phyloP scores from a whole-genome alignment of 164 flowering plant species.

The Amborella trichopoda region DNA sequence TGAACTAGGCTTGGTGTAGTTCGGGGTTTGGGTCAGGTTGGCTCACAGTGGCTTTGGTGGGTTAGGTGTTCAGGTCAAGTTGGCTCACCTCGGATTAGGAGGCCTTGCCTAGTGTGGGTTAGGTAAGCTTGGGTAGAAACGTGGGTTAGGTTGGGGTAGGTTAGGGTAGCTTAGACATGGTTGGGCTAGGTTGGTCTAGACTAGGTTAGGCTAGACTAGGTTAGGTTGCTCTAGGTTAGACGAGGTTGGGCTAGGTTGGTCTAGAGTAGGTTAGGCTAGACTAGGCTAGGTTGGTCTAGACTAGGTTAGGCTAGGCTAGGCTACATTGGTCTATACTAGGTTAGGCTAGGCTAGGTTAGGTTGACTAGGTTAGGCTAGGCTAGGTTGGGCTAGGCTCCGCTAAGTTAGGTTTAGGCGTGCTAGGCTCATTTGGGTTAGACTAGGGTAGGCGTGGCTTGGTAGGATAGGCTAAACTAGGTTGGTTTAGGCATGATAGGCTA shows the following conservation, averaged over 20 bases:
- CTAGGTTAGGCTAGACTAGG: background rate
- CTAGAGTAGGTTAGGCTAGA: background rate
- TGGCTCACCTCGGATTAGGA: background rate
- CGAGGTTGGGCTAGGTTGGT: background rate
- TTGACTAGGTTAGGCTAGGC: background rate
- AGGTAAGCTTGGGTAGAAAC: background rate
- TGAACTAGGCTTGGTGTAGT: background rate
- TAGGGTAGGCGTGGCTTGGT: background rate
- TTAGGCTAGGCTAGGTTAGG: background rate
- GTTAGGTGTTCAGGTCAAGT: background rate
- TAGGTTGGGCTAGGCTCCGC: background rate
- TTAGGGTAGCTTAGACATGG: background rate
- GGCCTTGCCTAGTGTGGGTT: background rate
- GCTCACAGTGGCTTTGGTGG: background rate
- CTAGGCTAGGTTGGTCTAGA: no score
- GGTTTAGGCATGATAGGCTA: background rate
- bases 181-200: background rate
- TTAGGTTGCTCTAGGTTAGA: no score
- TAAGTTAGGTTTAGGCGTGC: background rate
- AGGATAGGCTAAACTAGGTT: background rate
- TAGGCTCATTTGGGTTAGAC: background rate
- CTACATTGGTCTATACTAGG: background rate
- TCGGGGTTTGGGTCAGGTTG: background rate
- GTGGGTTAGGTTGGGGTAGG: background rate
- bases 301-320: background rate